Percentiles rank a stretch among this genome's conserved stretches.
phyloP scores from a whole-genome alignment of 257 asterid genomes.

The Solanum microdontum region DNA sequence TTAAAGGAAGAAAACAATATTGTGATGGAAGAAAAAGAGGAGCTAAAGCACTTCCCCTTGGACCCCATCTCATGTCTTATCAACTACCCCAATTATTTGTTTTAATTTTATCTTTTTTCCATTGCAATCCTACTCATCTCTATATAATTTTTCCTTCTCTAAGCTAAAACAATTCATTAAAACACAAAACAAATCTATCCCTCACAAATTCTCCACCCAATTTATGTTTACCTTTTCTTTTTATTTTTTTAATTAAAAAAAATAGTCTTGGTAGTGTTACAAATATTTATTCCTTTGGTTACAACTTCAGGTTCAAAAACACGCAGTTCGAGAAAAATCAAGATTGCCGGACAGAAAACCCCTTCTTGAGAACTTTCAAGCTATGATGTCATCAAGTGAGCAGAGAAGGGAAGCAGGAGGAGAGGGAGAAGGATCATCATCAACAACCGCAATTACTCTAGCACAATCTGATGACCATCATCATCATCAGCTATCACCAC shows the following conservation, averaged over 20 bases:
- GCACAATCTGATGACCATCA: neutral
- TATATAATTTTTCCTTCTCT: neutral
- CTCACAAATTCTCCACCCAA: neutral
- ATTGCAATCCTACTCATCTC: neutral
- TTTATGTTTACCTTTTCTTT: neutral
- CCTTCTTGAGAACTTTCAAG: neutral
- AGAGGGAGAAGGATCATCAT: slow-evolving; percentile 25
- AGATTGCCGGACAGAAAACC: neutral
- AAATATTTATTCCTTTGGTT: neutral
- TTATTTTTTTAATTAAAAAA: neutral
- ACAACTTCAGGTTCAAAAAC: neutral
- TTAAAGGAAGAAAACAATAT: slow-evolving; percentile 47
- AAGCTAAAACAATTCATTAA: neutral
- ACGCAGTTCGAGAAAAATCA: neutral
- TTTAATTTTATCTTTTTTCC: slow-evolving; percentile 9
- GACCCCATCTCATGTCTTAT: slow-evolving; percentile 70
- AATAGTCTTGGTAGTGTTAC: neutral
- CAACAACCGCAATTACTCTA: neutral
- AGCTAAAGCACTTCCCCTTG: slow-evolving; percentile 43
- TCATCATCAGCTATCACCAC: slow-evolving; percentile 2
- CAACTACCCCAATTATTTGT: slow-evolving; percentile 30
- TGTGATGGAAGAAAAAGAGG: slow-evolving; percentile 45
- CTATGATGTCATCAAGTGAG: slow-evolving; percentile 44
- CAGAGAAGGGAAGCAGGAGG: slow-evolving; percentile 29
- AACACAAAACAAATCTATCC: neutral